Base-by-base conservation (phyloP, 495 filamentous ascomycete species). In the Aspergillus hancockii region DNA sequence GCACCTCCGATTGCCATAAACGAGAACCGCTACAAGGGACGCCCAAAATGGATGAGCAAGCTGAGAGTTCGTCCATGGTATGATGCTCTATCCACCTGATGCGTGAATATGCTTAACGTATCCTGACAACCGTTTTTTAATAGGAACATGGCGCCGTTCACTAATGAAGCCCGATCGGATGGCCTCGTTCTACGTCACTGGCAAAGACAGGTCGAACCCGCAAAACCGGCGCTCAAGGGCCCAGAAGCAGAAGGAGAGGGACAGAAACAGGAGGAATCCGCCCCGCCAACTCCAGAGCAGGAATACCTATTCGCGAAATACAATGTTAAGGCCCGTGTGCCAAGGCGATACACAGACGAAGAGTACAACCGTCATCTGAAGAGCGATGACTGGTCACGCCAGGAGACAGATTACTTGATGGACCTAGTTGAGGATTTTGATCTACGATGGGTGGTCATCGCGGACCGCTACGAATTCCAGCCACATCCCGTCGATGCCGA, bases 371-470 rank as follows among this genome's bases (percentile, higher is more conserved):
- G 81, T 52, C 83, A 90, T 63, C 70, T 98, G 43, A 82, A 83
- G 63, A 88, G 78, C 64, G 75, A 82, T 30, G 84, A 92, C 56
- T 98, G 94, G 94, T 85, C 89, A 19, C 89, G 88, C 60, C 89
- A 92, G 52, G 94, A 98, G 71, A 98, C 94, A 6, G 92, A 97
- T 66, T 96, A 96, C 66, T 74, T 98, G 58, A 78, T 97, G 67
- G 74, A 84, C 25, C 65, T 93, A 25, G 89, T 81, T 12, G 78
- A 81, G 47, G 87, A 93, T 13, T 96, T 85, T 64, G 91, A 94
- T 63, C 77, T 96, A 46, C 86, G 93, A 55, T 98, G 94, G 88
- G 76, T 92, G 16, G 74, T 98, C n/a, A 91, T 98, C 47, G 89
- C 85, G 72, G 94, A 98, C 68, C 89, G 92, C 13, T 98, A 97